Evolutionary conservation across 139 green algal genomes (phyloP), one percentile per base, ranked within the genome.

Genomic region (Pleodorina starrii): DNA sequence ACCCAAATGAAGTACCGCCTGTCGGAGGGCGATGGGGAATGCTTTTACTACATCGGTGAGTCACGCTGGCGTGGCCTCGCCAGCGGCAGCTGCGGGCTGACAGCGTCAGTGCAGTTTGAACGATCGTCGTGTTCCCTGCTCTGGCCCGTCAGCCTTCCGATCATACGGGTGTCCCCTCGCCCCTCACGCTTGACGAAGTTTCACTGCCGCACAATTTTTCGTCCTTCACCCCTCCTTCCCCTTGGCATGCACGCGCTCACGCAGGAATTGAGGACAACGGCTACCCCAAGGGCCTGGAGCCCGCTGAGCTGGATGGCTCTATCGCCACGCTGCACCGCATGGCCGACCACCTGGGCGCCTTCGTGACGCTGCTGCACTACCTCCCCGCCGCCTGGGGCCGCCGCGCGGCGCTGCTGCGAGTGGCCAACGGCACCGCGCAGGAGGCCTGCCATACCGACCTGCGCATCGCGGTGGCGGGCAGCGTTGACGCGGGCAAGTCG

Each of bases 1-100:
- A 98, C 96, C 0, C 97, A 98, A 86, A 95, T 98, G 91, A 96
- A 97, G 79, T 98, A 91, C 79, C 89, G 96, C 40, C 92, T 98
- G 83, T 94, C 95, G 27, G 96, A 98, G 84, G 96, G 96, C 85
- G 90, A 87, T 36, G 97, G 97, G 0, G 86, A 95, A 83, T 96
- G 93, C 84, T 95, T 96, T 76, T 98, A 98, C 90, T 97, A 95
- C 80, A 71, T 98, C 21, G 95, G 94, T 95, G 60, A 77, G 69
- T 77, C 1, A 57, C 48, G 12, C 48, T n/a, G n/a, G n/a, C n/a
- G n/a, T n/a, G n/a, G n/a, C n/a, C n/a, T n/a, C n/a, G n/a, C n/a
- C n/a, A n/a, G n/a, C n/a, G n/a, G n/a, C n/a, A n/a, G n/a, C n/a
- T n/a, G n/a, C n/a, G n/a, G n/a, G n/a, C n/a, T n/a, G n/a, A n/a